Conservation (phyloP, 1,284 basidiomycete genomes). For the Cronartium quercuum region DNA sequence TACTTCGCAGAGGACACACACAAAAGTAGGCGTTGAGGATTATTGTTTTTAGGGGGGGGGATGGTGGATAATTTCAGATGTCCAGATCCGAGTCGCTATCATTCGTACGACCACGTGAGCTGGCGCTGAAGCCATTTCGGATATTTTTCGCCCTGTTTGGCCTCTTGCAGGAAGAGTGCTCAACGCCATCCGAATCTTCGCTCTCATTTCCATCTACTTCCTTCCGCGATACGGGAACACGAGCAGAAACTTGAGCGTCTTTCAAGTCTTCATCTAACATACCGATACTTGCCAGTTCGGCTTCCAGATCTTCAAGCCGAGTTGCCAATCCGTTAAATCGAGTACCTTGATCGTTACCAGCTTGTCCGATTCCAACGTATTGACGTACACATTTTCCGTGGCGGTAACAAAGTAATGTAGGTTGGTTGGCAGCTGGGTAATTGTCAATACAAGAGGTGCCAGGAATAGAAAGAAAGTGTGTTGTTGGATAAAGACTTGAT, state of each 20-base stretch:
- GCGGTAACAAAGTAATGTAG: conserved; percentile 31
- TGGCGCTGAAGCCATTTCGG: not conserved
- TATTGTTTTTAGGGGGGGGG: not conserved
- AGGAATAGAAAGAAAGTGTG: conserved; percentile 17
- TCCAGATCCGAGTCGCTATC: conserved; percentile 28
- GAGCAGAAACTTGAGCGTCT: not conserved
- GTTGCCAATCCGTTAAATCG: conserved; percentile 6
- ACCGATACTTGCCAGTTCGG: conserved; percentile 9
- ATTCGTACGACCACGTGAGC: not conserved
- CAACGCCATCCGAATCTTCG: not conserved
- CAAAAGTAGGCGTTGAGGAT: not conserved
- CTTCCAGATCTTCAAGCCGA: conserved; percentile 1
- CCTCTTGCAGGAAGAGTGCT: not conserved
- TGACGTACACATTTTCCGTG: conserved; percentile 8
- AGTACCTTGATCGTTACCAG: not conserved
- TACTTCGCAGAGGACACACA: not conserved
- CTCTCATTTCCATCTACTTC: not conserved
- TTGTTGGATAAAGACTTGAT: conserved; percentile 13
- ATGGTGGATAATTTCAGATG: conserved; percentile 1
- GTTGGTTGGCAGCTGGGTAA: conserved; percentile 31
- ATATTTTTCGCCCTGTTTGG: conserved; percentile 6
- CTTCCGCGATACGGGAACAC: not conserved
- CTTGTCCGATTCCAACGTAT: conserved; percentile 19
- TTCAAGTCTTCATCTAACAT: conserved; percentile 23
- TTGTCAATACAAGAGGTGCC: conserved; percentile 28